phyloP scores from a whole-genome alignment of 2,329 filamentous ascomycete genomes.

The Bipolaris bicolor region DNA sequence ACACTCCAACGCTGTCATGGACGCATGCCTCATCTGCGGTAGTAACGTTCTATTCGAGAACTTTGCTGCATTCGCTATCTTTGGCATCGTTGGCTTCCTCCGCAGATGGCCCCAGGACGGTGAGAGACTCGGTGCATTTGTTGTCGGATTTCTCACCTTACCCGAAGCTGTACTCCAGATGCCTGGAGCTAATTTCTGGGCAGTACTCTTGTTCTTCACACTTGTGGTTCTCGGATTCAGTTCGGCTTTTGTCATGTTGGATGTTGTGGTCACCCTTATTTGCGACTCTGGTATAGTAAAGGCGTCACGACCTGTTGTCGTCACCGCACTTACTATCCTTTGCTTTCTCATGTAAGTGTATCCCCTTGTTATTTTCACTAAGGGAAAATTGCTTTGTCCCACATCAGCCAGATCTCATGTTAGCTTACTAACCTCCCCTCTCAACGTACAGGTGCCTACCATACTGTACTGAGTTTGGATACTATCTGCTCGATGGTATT shows the following conservation, averaged over 20 bases:
- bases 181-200: conserved; percentile 65
- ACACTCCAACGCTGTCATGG: conserved; percentile 65
- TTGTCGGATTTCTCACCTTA: conserved; percentile 64
- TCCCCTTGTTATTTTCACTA: background rate
- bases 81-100: conserved; percentile 62
- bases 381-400: background rate
- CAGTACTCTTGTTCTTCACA: conserved; percentile 64
- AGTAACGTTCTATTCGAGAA: conserved; percentile 65
- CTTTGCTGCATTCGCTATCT: conserved; percentile 58
- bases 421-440: background rate
- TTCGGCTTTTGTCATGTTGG: conserved; percentile 65
- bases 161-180: conserved; percentile 63
- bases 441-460: conserved; percentile 51
- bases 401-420: background rate
- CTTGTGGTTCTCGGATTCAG: conserved; percentile 64
- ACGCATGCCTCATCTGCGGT: conserved; percentile 61
- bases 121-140: conserved; percentile 61
- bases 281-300: conserved; percentile 59
- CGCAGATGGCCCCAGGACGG: conserved; percentile 50
- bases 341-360: conserved; percentile 55
- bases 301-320: conserved; percentile 56
- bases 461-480: conserved; percentile 65
- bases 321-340: conserved; percentile 56
- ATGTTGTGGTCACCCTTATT: conserved; percentile 61
- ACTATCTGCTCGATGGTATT: conserved; percentile 61